phyloP scores from a whole-genome alignment of 371 early-diverging fungal genomes.

The Modicella reniformis region DNA sequence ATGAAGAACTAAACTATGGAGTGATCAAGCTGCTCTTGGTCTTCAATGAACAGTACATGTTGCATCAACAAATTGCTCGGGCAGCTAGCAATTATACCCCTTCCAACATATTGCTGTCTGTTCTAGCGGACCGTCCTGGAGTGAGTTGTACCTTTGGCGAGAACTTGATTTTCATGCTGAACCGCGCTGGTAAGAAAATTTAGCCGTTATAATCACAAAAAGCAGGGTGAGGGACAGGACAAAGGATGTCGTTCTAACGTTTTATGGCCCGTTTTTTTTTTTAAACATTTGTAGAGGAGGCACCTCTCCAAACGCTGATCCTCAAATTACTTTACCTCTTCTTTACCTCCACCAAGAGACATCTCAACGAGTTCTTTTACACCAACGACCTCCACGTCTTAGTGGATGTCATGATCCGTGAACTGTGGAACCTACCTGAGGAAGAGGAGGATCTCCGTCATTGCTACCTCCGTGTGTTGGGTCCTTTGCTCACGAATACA shows the following conservation, averaged over 20 bases:
- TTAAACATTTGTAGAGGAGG: slow-evolving; percentile 62
- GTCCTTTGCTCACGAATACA: slow-evolving; percentile 75
- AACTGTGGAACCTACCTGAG: slow-evolving; percentile 78
- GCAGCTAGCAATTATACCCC: slow-evolving; percentile 43
- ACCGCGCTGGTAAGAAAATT: slow-evolving; percentile 83
- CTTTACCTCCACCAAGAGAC: slow-evolving; percentile 59
- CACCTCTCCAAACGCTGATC: slow-evolving; percentile 71
- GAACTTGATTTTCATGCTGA: slow-evolving; percentile 87
- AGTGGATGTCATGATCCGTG: slow-evolving; percentile 83
- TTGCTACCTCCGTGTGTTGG: slow-evolving; percentile 79
- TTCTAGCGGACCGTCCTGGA: slow-evolving; percentile 67
- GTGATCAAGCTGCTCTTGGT: slow-evolving; percentile 74
- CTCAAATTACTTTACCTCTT: slow-evolving; percentile 76
- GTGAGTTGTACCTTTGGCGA: slow-evolving; percentile 84
- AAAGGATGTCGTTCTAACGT: neutral
- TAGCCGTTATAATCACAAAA: too few species aligned
- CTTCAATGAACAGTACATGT: slow-evolving; percentile 78
- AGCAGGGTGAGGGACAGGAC: neutral
- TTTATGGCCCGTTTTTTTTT: neutral
- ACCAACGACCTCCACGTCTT: slow-evolving; percentile 89
- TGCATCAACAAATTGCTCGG: slow-evolving; percentile 54
- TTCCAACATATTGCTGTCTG: slow-evolving; percentile 65
- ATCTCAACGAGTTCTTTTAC: slow-evolving; percentile 78
- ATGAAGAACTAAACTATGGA: slow-evolving; percentile 79
- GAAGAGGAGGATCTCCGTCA: slow-evolving; percentile 79